Evolutionary conservation across 768 basidiomycete genomes (phyloP).

Genomic region (Sporobolomyces pararoseus): DNA sequence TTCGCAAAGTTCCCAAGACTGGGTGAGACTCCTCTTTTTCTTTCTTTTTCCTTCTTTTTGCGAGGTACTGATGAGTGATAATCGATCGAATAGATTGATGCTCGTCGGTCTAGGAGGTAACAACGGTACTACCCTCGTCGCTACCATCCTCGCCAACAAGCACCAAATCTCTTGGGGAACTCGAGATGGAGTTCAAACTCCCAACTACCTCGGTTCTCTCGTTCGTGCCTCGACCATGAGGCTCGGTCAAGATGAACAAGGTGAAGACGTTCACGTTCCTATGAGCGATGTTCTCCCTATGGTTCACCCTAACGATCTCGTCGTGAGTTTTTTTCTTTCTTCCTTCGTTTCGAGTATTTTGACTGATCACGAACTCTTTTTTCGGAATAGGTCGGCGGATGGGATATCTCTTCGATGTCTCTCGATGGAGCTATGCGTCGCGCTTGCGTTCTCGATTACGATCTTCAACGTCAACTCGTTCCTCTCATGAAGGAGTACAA

Average conservation of each 20-base stretch:
- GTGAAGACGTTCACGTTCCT: constrained; percentile 88
- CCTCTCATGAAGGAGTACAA: constrained; percentile 74
- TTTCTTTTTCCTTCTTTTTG: too few relatives aligned
- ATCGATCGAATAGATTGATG: constrained; percentile 60
- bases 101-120: constrained; percentile 96
- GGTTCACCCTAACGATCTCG: constrained; percentile 97
- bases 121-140: constrained; percentile 89
- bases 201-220: constrained; percentile 96
- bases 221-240: constrained; percentile 92
- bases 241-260: constrained; percentile 74
- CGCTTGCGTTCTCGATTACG: constrained; percentile 88
- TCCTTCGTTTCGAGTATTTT: neutral
- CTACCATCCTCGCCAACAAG: constrained; percentile 91
- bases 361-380: neutral
- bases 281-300: constrained; percentile 89
- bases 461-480: constrained; percentile 90
- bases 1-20: constrained; percentile 77
- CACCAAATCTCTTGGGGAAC: constrained; percentile 93
- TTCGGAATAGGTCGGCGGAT: constrained; percentile 64
- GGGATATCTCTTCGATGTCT: constrained; percentile 84
- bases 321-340: constrained; percentile 48
- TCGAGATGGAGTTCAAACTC: constrained; percentile 83
- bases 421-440: constrained; percentile 92
- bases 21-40: constrained; percentile 48
- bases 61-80: too few relatives aligned